Evolutionary conservation across 1,284 basidiomycete species (phyloP), one percentile per base, ranked within the genome.

Genomic region (Heterobasidion parviporum): DNA sequence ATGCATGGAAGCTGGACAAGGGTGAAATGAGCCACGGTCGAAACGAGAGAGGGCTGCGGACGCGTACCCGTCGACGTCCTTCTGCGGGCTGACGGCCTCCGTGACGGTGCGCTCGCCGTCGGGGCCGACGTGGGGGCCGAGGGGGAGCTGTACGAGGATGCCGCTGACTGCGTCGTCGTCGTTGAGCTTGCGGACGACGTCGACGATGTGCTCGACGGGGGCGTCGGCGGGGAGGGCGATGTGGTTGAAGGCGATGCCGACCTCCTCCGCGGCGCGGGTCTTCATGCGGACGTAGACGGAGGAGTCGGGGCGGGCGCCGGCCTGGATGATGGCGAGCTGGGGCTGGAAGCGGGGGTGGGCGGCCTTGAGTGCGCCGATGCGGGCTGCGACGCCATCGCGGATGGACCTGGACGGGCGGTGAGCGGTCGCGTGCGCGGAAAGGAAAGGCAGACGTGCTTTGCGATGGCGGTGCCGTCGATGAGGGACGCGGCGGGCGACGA

Each of bases 261-360:
- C 90, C 74, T 99, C 94, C 65, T 94, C 86, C 26, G 95, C 92
- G 10, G 97, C 97, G 72, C 95, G 97, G 53, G 83, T 79, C 76
- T 99, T 99, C 96, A 98, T 98, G 67, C 93, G 92, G 62, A 99
- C 89, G 74, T 99, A 99, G 54, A 89, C 89, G 36, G 79, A 77
- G 8, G 94, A 98, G 68, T 98, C 96, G 44, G 92, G 87, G 60
- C 91, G 86, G 36, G 84, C 82, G 54, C 97, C 97, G 55, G 94
- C 94, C 74, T 99, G 97, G 56, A 99, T 83, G 73, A 99, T 95
- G 65, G 85, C 89, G 41, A 99, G 83, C 70, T 88, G 83, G 15
- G 94, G 91, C 65, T 88, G 82, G 77, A 99, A 98, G 47, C 88
- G 87, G 26, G 93, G 87, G 70, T 83, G 83, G 59, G 75, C 76